These are phyloP conservation scores for Epichloe glyceriae DNA, from an alignment of 2,329 filamentous ascomycete species.

Conservation along the genomic window DNA sequence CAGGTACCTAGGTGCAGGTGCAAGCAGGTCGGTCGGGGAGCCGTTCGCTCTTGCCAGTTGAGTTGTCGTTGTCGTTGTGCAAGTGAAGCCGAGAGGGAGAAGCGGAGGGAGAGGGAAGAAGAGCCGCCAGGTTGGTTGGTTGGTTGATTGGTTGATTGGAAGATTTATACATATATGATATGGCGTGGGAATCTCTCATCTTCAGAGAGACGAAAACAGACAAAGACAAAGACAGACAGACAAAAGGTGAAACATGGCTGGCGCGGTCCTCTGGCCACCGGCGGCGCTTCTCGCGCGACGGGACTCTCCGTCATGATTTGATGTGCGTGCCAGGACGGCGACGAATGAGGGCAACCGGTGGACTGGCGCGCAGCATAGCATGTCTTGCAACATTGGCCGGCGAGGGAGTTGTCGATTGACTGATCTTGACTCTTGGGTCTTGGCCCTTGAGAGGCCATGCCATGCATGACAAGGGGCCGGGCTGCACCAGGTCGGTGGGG, in stretches of 20 bases:
- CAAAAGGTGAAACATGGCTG: slow-evolving; percentile 2
- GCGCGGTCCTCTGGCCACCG: neutral
- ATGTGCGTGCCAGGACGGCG: no score
- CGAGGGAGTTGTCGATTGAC: no score
- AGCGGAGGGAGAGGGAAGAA: neutral
- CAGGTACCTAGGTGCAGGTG: neutral
- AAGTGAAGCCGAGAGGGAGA: neutral
- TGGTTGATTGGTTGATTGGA: neutral
- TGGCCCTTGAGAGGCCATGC: no score
- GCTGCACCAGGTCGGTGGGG: neutral
- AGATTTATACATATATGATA: neutral
- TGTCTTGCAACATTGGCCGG: neutral
- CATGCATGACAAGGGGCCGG: neutral
- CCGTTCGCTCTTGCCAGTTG: neutral
- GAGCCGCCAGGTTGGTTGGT: neutral
- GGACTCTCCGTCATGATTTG: no score
- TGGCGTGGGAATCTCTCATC: no score
- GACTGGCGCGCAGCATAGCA: neutral
- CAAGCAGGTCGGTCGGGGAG: no score
- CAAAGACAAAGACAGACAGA: no score
- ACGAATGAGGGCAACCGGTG: neutral
- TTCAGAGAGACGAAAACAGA: no score
- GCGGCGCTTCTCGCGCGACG: neutral
- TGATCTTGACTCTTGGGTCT: no score
- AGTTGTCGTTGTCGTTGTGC: neutral